phyloP scores from a whole-genome alignment of 176 grass and related monocot species.

The Ananas comosus region DNA sequence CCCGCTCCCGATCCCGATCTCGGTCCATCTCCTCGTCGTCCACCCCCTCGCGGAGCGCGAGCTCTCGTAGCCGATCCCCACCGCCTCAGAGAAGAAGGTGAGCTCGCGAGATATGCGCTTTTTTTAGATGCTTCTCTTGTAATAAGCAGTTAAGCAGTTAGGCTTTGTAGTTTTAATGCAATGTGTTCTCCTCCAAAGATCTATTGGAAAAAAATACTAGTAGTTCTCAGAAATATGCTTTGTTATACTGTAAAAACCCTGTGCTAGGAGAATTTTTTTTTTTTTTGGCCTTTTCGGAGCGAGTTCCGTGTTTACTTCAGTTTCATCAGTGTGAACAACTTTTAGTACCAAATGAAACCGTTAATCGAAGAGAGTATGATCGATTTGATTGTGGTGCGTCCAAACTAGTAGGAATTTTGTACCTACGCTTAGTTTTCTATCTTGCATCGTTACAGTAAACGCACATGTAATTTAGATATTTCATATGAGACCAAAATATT shows the following conservation, averaged over 20 bases:
- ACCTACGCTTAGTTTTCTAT: too few species aligned
- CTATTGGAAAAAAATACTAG: neutral
- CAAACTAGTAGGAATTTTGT: too few species aligned
- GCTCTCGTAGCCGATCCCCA: constrained; percentile 77
- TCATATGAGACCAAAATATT: neutral
- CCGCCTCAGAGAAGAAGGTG: constrained; percentile 55
- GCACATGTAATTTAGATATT: neutral
- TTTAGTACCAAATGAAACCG: too few species aligned
- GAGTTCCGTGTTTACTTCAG: too few species aligned
- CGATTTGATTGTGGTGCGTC: too few species aligned
- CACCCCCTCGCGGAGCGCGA: constrained; percentile 45
- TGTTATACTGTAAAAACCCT: too few species aligned
- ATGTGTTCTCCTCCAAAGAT: neutral
- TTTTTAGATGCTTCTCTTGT: neutral
- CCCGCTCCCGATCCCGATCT: constrained; percentile 51
- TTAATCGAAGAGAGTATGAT: too few species aligned
- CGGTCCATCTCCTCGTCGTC: constrained; percentile 41
- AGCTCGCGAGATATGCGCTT: neutral
- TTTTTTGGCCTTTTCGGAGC: too few species aligned
- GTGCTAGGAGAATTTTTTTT: too few species aligned
- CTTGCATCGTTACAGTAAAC: too few species aligned
- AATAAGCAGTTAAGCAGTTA: neutral
- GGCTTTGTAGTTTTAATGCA: neutral
- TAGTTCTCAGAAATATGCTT: too few species aligned
- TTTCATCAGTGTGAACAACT: too few species aligned